Conservation (phyloP, 768 basidiomycete genomes). For the Mycena chlorophos region DNA sequence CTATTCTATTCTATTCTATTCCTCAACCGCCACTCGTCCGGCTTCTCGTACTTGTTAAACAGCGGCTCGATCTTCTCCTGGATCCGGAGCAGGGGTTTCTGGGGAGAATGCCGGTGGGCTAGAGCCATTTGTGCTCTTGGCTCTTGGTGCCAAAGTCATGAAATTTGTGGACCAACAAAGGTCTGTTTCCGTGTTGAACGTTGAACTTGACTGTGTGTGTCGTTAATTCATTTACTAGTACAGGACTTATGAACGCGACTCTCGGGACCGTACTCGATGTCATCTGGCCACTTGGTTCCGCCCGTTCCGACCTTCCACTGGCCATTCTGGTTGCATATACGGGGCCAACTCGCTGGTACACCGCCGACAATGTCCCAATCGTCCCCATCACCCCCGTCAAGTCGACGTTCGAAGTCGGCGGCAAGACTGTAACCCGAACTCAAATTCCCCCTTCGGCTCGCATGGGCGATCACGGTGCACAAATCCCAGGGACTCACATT, state of each 20-base stretch:
- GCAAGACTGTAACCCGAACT: slow-evolving; percentile 5
- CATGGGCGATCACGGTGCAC: slow-evolving; percentile 76
- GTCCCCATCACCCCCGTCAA: slow-evolving; percentile 19
- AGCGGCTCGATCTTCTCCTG: no score
- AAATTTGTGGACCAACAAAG: slow-evolving; percentile 14
- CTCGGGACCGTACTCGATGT: slow-evolving; percentile 16
- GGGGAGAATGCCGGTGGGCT: no score
- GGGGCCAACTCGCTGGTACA: slow-evolving; percentile 21
- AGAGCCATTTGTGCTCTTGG: no score
- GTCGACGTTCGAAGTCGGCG: slow-evolving; percentile 11
- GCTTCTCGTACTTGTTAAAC: no score
- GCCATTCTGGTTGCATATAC: slow-evolving; percentile 24
- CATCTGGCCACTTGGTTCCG: slow-evolving; percentile 15
- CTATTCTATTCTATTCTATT: no score
- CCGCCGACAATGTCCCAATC: slow-evolving; percentile 17
- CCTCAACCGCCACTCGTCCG: no score
- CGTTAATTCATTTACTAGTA: not conserved
- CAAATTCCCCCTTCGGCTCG: slow-evolving; percentile 60
- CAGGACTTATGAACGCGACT: slow-evolving; percentile 19
- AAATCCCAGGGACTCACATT: slow-evolving; percentile 77
- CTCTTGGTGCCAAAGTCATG: slow-evolving; percentile 14
- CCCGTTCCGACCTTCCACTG: slow-evolving; percentile 16
- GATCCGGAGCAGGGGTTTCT: no score
- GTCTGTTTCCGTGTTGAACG: no score
- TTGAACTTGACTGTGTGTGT: no score